Evolutionary conservation across 2,329 filamentous ascomycete genomes (phyloP).

Genomic region (Colletotrichum sp.): DNA sequence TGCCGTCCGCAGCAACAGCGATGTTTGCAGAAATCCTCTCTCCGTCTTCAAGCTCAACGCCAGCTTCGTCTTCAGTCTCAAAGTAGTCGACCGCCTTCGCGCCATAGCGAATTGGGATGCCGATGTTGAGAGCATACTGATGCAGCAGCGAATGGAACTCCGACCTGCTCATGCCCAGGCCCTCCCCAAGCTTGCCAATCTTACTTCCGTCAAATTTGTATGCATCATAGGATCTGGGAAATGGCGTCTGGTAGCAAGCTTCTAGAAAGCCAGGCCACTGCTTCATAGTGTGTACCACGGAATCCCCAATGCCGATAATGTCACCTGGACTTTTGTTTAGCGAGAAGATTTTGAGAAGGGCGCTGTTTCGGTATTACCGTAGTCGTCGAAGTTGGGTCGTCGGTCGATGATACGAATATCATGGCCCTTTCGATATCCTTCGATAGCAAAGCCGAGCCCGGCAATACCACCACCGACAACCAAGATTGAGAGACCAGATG

Average conservation of each 20-base stretch:
- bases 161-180: not conserved
- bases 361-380: not conserved
- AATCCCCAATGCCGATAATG: not conserved
- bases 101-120: not conserved
- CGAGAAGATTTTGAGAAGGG: not conserved
- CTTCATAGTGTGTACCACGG: not conserved
- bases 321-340: not conserved
- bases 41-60: not conserved
- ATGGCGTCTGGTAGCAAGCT: not conserved
- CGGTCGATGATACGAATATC: slow-evolving; percentile 5
- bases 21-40: not conserved
- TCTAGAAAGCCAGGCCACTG: not conserved
- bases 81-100: not conserved
- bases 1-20: not conserved
- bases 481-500: not conserved
- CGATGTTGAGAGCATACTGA: not conserved
- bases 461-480: not conserved
- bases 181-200: not conserved
- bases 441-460: slow-evolving; percentile 14
- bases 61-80: not conserved
- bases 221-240: not conserved
- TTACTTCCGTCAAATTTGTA: not conserved
- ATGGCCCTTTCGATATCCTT: slow-evolving; percentile 12
- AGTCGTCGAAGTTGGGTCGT: not conserved
- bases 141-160: not conserved